phyloP scores from a whole-genome alignment of 352 stramenopile species.

The Globisporangium rhizosaccharum region DNA sequence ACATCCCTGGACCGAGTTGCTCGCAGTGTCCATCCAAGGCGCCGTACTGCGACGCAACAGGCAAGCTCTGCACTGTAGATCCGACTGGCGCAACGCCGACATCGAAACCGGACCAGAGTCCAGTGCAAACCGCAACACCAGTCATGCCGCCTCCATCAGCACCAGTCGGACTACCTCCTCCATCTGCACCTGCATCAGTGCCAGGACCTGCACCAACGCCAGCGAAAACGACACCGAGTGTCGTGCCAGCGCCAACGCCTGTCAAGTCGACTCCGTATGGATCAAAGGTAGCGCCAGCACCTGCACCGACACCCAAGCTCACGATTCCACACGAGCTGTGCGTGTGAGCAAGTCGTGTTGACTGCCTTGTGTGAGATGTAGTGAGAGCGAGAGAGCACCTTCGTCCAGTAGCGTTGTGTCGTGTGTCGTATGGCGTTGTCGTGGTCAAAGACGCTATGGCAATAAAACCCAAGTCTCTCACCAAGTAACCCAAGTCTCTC shows the following conservation, averaged over 20 bases:
- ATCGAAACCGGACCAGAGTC: constrained; percentile 8
- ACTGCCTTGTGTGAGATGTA: background rate
- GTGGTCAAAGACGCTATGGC: too few relatives aligned
- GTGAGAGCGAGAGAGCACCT: background rate
- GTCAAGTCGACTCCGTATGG: constrained; percentile 6
- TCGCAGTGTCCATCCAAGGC: constrained; percentile 27
- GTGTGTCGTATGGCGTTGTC: too few relatives aligned
- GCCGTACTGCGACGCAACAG: constrained; percentile 21
- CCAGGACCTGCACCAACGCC: constrained; percentile 3
- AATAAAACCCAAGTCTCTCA: too few relatives aligned
- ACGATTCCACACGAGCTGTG: constrained; percentile 13
- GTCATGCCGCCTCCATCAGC: background rate
- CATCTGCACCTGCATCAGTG: background rate
- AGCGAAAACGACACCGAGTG: constrained; percentile 10
- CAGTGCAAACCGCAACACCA: background rate
- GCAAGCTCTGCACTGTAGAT: constrained; percentile 26
- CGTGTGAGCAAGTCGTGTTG: constrained; percentile 5
- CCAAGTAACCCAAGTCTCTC: too few relatives aligned
- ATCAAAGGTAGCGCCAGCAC: constrained; percentile 4
- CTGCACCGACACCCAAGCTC: constrained; percentile 1
- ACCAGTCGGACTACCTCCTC: background rate
- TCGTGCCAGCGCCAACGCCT: constrained; percentile 4
- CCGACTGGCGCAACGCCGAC: constrained; percentile 9
- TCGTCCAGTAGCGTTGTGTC: background rate
- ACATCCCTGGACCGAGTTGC: constrained; percentile 25